Evolutionary conservation across 257 asterid species (phyloP).

Genomic region (Lantana camara): DNA sequence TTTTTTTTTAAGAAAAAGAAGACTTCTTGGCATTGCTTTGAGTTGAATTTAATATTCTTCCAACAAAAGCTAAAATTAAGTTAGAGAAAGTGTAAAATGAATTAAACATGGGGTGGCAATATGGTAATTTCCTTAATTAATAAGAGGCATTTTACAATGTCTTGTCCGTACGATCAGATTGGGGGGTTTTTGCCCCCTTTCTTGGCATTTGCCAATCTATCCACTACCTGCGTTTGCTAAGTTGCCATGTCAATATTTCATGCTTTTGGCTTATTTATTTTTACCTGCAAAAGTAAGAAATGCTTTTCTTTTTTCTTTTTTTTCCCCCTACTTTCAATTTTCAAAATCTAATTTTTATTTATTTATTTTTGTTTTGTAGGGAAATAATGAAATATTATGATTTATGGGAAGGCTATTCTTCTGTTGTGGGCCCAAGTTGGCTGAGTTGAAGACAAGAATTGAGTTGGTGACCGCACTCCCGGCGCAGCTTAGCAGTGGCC

Average conservation of each 20-base stretch:
- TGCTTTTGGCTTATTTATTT: not conserved
- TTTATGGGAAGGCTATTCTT: too few relatives aligned
- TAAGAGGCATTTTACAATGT: not conserved
- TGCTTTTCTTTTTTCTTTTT: too few relatives aligned
- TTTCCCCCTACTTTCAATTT: too few relatives aligned
- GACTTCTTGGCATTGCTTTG: too few relatives aligned
- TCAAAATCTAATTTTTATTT: too few relatives aligned
- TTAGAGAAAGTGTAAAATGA: too few relatives aligned
- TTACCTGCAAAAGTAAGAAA: not conserved
- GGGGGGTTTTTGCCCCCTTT: not conserved
- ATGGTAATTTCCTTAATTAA: not conserved
- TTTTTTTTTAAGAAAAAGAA: too few relatives aligned
- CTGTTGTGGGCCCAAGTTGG: conserved; percentile 30
- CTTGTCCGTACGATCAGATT: not conserved
- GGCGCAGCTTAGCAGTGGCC: conserved; percentile 41
- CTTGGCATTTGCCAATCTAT: not conserved
- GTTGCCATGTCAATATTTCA: conserved; percentile 17
- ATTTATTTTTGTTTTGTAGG: too few relatives aligned
- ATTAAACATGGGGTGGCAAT: not conserved
- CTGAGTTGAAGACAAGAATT: conserved; percentile 20
- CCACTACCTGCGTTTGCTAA: conserved; percentile 1
- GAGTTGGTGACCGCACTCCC: conserved; percentile 24
- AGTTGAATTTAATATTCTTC: not conserved
- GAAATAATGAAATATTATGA: too few relatives aligned
- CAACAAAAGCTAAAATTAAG: too few relatives aligned